Evolutionary conservation across 768 basidiomycete species (phyloP).

Genomic region (Suillus ampliporus): DNA sequence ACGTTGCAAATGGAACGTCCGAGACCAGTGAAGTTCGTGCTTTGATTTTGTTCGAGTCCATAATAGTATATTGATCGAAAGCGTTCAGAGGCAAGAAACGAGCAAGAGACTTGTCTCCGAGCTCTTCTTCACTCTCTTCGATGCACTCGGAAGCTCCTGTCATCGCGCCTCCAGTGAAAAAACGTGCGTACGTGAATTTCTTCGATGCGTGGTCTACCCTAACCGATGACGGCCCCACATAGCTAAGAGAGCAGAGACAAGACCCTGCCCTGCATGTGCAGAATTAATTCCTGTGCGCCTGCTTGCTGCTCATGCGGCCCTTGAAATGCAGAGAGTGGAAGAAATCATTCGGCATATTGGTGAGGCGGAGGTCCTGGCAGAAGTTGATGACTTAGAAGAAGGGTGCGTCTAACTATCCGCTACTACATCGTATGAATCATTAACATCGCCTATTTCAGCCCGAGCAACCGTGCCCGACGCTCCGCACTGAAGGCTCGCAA

Average conservation of each 20-base stretch:
- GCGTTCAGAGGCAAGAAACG: constrained; percentile 56
- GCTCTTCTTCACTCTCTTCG: constrained; percentile 44
- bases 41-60: not conserved
- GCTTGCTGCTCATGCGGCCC: constrained; percentile 63
- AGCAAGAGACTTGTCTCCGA: constrained; percentile 36
- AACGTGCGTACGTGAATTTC: constrained; percentile 44
- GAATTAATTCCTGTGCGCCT: constrained; percentile 77
- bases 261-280: constrained; percentile 74
- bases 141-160: constrained; percentile 30
- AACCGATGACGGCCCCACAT: constrained; percentile 11
- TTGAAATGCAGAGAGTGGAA: constrained; percentile 74
- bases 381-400: constrained; percentile 55
- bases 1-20: not conserved
- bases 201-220: not conserved
- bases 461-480: constrained; percentile 37
- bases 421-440: constrained; percentile 34
- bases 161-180: constrained; percentile 47
- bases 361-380: constrained; percentile 57
- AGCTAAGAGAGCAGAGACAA: constrained; percentile 79
- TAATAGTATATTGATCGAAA: constrained; percentile 3
- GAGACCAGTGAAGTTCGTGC: constrained; percentile 6
- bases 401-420: constrained; percentile 46
- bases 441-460: constrained; percentile 40
- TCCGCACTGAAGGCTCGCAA: constrained; percentile 52
- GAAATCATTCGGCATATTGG: constrained; percentile 69